Conservation (phyloP, 208 protist species). For the Lotmaria passim region DNA sequence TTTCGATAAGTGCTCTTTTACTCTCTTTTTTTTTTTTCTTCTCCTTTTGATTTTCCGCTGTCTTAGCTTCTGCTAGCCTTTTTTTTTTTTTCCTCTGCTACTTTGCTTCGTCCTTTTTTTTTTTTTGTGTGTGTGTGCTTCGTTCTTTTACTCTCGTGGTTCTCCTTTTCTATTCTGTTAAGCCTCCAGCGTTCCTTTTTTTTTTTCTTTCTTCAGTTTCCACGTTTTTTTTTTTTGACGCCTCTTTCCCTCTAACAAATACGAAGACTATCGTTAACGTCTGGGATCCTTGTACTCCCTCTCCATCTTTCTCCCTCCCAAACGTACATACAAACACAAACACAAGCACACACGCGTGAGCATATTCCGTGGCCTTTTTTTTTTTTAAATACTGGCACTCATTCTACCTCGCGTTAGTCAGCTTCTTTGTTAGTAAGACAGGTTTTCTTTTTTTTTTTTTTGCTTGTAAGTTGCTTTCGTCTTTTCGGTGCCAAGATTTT, state of each 20-base stretch:
- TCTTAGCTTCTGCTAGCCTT: background rate
- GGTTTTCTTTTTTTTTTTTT: no score
- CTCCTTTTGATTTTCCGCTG: background rate
- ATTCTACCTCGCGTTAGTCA: no score
- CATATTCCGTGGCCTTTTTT: background rate
- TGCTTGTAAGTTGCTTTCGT: no score
- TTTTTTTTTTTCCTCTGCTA: background rate
- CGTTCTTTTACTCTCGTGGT: conserved; percentile 11
- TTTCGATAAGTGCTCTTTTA: background rate
- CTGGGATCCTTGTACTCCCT: background rate
- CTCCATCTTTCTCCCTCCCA: no score
- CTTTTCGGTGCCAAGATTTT: no score
- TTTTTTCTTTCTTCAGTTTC: background rate
- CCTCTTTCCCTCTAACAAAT: background rate
- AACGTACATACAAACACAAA: no score
- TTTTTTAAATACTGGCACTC: no score
- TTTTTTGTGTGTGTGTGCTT: background rate
- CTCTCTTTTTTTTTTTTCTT: background rate
- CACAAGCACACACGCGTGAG: background rate
- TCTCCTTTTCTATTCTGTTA: no score
- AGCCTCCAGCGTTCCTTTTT: no score
- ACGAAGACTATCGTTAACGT: background rate
- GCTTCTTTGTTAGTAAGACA: no score
- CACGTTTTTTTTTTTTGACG: background rate
- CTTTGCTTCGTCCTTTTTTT: background rate